A percentile compares a stretch with the other conserved stretches of the same genome.
These are phyloP conservation scores for Fusarium devonianum DNA, from an alignment of 2,329 filamentous ascomycete genomes.

Conservation along the genomic window DNA sequence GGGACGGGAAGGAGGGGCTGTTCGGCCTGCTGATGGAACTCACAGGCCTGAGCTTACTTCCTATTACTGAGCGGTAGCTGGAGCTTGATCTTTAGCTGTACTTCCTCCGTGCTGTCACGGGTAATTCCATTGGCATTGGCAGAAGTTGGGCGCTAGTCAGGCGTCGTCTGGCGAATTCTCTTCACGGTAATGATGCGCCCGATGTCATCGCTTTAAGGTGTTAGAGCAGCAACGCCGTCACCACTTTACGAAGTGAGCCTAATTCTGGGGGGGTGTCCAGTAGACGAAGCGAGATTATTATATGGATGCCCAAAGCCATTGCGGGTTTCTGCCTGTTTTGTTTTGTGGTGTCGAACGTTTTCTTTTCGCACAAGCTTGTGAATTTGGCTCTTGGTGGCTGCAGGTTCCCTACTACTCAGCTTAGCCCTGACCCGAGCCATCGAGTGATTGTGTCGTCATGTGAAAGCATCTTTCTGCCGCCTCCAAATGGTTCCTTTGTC, in stretches of 20 bases:
- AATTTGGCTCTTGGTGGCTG: slow-evolving; percentile 5
- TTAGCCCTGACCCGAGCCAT: slow-evolving; percentile 14
- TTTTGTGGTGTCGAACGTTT: neutral
- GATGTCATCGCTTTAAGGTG: slow-evolving; percentile 23
- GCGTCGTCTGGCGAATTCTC: slow-evolving; percentile 5
- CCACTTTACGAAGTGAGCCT: slow-evolving; percentile 23
- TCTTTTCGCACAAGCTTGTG: neutral
- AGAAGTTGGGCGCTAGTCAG: slow-evolving; percentile 2
- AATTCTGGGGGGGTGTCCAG: slow-evolving; percentile 18
- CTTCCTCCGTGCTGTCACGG: neutral
- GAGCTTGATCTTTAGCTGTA: no score
- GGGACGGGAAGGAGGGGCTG: slow-evolving; percentile 14
- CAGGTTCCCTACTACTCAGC: neutral
- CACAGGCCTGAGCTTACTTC: neutral
- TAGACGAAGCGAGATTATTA: slow-evolving; percentile 13
- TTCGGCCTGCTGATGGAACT: slow-evolving; percentile 2
- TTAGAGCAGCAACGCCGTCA: slow-evolving; percentile 28
- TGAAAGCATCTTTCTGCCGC: slow-evolving; percentile 24
- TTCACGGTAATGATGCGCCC: slow-evolving; percentile 28
- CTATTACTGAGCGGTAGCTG: no score
- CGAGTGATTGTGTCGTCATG: slow-evolving; percentile 26
- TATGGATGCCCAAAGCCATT: slow-evolving; percentile 5
- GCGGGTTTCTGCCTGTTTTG: neutral
- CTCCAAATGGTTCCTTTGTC: slow-evolving; percentile 8
- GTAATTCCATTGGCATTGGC: neutral